Evolutionary conservation across 1,139 yeast genomes (phyloP).

Genomic region (Saccharomyces hybrid): DNA sequence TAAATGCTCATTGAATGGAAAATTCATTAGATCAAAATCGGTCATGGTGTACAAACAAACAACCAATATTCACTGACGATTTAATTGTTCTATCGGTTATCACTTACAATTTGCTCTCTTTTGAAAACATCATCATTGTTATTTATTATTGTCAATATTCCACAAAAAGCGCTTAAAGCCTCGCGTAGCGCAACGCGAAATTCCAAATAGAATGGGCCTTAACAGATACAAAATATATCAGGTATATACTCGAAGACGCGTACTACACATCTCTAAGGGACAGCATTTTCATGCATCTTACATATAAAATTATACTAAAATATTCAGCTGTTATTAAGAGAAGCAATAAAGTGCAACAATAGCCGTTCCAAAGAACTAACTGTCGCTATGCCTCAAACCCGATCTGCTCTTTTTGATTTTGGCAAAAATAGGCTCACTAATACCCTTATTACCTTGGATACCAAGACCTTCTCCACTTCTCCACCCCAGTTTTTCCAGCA

Average conservation of each 20-base stretch:
- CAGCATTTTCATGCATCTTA: no score
- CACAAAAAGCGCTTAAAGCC: not conserved
- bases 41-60: not conserved
- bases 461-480: conserved; percentile 80
- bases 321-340: not conserved
- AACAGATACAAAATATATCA: no score
- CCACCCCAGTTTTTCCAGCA: conserved; percentile 87
- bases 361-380: not conserved
- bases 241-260: no score
- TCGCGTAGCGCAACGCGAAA: not conserved
- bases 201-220: not conserved
- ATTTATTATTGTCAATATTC: not conserved
- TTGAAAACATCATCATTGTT: no score
- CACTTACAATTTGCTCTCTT: no score
- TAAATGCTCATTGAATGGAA: not conserved
- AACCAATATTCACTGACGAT: not conserved
- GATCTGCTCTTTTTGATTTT: conserved; percentile 68
- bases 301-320: not conserved
- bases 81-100: not conserved
- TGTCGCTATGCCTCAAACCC: conserved; percentile 46
- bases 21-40: not conserved
- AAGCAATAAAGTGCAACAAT: not conserved
- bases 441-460: conserved; percentile 63
- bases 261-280: no score
- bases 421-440: conserved; percentile 74